These are phyloP conservation scores for Kodamaea arcana DNA, from an alignment of 1,139 yeast species.

Conservation along the genomic window DNA sequence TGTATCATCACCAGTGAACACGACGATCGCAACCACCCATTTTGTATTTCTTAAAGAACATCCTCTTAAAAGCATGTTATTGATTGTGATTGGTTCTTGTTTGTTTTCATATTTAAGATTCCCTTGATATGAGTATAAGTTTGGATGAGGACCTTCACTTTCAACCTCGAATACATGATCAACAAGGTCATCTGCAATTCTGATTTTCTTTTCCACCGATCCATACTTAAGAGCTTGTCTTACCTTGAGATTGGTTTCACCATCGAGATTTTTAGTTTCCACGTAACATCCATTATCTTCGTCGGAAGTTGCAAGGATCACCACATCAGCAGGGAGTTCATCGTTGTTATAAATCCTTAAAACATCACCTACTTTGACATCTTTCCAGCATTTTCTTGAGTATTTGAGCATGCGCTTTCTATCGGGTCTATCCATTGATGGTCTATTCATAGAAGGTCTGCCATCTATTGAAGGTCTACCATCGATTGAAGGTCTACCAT, in stretches of 20 bases:
- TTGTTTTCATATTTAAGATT: constrained; percentile 32
- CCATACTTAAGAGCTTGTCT: constrained; percentile 47
- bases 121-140: constrained; percentile 52
- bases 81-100: constrained; percentile 45
- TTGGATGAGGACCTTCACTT: constrained; percentile 55
- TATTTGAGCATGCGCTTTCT: constrained; percentile 25
- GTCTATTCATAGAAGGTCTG: constrained; percentile 15
- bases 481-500: constrained; percentile 23
- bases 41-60: constrained; percentile 51
- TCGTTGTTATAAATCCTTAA: constrained; percentile 51
- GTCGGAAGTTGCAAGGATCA: constrained; percentile 49
- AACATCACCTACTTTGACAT: constrained; percentile 52
- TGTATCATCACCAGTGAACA: constrained; percentile 52
- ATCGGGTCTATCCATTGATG: constrained; percentile 14
- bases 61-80: constrained; percentile 50
- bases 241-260: constrained; percentile 58
- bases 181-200: constrained; percentile 43
- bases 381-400: constrained; percentile 45
- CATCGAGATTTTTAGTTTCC: constrained; percentile 58
- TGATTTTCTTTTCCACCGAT: constrained; percentile 27
- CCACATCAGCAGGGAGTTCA: constrained; percentile 55
- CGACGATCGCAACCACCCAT: constrained; percentile 52
- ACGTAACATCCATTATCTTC: constrained; percentile 52
- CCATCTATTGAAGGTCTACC: constrained; percentile 5
- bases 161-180: constrained; percentile 40